Evolutionary conservation across 2,329 filamentous ascomycete species (phyloP).

Genomic region (Colletotrichum incanum): DNA sequence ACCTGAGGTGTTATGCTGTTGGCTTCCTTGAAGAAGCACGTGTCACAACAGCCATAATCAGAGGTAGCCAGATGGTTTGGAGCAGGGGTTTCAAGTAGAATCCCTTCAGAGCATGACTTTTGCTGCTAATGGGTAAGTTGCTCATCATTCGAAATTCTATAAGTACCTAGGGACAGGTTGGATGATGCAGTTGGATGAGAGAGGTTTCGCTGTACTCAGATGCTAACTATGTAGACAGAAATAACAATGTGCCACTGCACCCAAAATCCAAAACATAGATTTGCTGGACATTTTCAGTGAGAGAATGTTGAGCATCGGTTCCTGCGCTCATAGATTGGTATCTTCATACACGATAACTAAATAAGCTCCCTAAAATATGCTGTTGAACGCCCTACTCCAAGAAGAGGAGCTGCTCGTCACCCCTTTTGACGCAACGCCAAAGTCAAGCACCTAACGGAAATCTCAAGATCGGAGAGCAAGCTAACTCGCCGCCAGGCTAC

Average conservation of each 20-base stretch:
- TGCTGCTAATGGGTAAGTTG: no score
- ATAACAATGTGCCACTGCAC: not conserved
- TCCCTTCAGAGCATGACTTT: no score
- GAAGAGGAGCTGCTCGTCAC: not conserved
- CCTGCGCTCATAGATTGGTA: slow-evolving; percentile 29
- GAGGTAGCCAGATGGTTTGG: not conserved
- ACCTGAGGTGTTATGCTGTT: not conserved
- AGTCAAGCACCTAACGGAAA: not conserved
- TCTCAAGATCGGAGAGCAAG: not conserved
- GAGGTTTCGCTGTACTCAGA: not conserved
- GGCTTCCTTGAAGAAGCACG: not conserved
- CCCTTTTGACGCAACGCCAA: slow-evolving; percentile 1
- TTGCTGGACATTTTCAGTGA: not conserved
- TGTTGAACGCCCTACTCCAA: slow-evolving; percentile 20
- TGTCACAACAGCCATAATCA: not conserved
- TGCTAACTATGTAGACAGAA: not conserved
- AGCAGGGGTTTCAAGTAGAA: no score
- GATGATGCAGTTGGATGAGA: no score
- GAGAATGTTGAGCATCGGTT: not conserved
- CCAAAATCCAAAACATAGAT: no score
- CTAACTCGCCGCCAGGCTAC: not conserved
- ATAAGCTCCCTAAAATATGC: not conserved
- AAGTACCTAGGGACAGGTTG: no score
- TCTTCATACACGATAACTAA: slow-evolving; percentile 30
- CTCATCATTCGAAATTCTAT: no score